phyloP scores from a whole-genome alignment of 2,329 filamentous ascomycete genomes.

The Diaporthe capsici region DNA sequence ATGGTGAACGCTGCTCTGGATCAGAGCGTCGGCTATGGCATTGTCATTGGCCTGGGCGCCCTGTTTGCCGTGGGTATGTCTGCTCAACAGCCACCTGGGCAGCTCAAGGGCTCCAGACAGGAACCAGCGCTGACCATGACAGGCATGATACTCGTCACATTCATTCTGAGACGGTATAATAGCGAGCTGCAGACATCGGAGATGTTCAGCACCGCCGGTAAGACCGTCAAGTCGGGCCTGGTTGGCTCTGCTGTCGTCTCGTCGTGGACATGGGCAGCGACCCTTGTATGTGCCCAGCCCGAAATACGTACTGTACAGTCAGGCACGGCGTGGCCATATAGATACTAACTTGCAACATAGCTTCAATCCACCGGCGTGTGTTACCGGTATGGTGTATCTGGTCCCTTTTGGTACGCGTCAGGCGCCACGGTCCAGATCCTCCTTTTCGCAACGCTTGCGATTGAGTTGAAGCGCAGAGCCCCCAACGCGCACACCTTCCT shows the following conservation, averaged over 20 bases:
- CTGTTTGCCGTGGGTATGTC: slow-evolving; percentile 75
- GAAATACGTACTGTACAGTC: slow-evolving; percentile 56
- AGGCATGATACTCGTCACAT: slow-evolving; percentile 57
- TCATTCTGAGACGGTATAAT: slow-evolving; percentile 57
- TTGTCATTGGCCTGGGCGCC: slow-evolving; percentile 82
- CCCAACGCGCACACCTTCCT: slow-evolving; percentile 90
- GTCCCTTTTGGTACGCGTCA: slow-evolving; percentile 72
- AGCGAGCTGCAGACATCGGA: slow-evolving; percentile 87
- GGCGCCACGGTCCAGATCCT: slow-evolving; percentile 90
- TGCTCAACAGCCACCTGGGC: not conserved
- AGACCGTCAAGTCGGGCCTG: slow-evolving; percentile 91
- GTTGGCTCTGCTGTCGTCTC: slow-evolving; percentile 91
- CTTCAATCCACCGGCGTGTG: slow-evolving; percentile 86
- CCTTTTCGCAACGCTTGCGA: slow-evolving; percentile 90
- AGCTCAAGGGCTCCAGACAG: not conserved
- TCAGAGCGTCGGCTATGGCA: slow-evolving; percentile 82
- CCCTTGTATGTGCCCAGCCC: slow-evolving; percentile 66
- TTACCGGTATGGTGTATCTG: slow-evolving; percentile 81
- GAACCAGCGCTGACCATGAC: not conserved
- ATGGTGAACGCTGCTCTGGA: slow-evolving; percentile 57
- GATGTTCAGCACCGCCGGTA: slow-evolving; percentile 92
- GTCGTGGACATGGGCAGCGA: slow-evolving; percentile 94
- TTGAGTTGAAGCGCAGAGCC: slow-evolving; percentile 87
- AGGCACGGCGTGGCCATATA: not conserved
- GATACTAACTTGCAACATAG: slow-evolving; percentile 53